Percentiles rank a stretch among this genome's conserved stretches.
Conservation (phyloP, 805 yeast species). For the Phaffomyces opuntiae region DNA sequence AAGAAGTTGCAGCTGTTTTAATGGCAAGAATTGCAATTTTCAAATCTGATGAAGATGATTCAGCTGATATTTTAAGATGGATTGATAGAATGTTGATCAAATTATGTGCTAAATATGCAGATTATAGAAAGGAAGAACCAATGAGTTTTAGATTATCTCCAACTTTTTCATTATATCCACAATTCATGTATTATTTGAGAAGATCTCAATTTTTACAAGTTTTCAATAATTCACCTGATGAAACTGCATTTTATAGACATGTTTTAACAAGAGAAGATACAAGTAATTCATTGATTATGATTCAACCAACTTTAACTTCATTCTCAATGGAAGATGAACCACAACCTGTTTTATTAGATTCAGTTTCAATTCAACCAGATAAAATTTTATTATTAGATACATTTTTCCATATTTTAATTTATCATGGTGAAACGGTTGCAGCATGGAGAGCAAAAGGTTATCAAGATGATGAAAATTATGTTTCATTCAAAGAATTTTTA, state of each 20-base stretch:
- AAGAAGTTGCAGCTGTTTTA: slow-evolving; percentile 95
- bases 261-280: slow-evolving; percentile 87
- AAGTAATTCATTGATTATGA: slow-evolving; percentile 89
- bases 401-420: slow-evolving; percentile 91
- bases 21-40: slow-evolving; percentile 87
- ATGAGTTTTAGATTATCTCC: slow-evolving; percentile 76
- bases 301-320: slow-evolving; percentile 91
- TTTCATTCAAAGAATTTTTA: slow-evolving; percentile 76
- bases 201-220: slow-evolving; percentile 94
- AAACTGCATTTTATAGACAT: slow-evolving; percentile 95
- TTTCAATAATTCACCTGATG: slow-evolving; percentile 97
- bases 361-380: slow-evolving; percentile 86
- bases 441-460: slow-evolving; percentile 95
- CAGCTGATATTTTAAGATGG: slow-evolving; percentile 92
- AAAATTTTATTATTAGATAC: slow-evolving; percentile 86
- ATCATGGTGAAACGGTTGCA: slow-evolving; percentile 91
- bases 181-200: slow-evolving; percentile 90
- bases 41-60: slow-evolving; percentile 78
- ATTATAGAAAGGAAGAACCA: slow-evolving; percentile 82
- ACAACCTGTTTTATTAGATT: slow-evolving; percentile 85
- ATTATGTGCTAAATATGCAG: slow-evolving; percentile 89
- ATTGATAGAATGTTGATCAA: slow-evolving; percentile 86
- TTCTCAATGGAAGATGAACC: slow-evolving; percentile 83
- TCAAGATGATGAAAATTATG: slow-evolving; percentile 87
- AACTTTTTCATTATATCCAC: slow-evolving; percentile 85